Evolutionary conservation across 1,284 basidiomycete species (phyloP), one percentile per base, ranked within the genome.

Genomic region (Cystobasidiaceae sp.): DNA sequence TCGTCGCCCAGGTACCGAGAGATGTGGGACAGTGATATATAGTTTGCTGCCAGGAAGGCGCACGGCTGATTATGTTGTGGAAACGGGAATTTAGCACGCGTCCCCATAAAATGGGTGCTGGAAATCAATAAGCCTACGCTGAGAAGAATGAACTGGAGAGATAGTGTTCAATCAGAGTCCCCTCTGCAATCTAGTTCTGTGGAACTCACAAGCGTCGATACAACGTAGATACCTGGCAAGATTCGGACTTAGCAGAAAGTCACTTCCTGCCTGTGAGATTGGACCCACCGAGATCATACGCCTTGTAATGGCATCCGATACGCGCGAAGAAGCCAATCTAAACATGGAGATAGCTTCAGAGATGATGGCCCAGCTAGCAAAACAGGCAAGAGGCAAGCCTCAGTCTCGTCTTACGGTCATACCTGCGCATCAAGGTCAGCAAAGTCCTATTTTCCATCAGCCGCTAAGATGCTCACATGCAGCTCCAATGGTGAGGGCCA

Each of bases 261-360:
- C n/a, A 39, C 11, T n/a, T 39, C 11, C 8, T 37, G 33, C 13
- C 13, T 4, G 8, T n/a, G n/a, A 19, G 19, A 19, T 11, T 2
- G 32, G 25, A 37, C 1, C 3, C n/a, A 55, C 51, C 51, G 13
- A 55, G 34, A 21, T 13, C 9, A 45, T 61, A 61, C 1, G 58
- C 23, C 28, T 61, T n/a, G 37, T 61, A 61, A 41, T 61, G 58
- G 48, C 58, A 61, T 19, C 37, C 58, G 21, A 61, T 51, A 21
- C 58, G 58, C 3, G 30, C 28, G 58, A 61, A 44, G 58, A 61
- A 61, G 5, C 58, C 58, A 5, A 51, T 21, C 19, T 45, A 37
- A n/a, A 37, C 50, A 27, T 51, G n/a, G 46, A 4, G 37, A 39
- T 39, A 8, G 9, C 44, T 13, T 46, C 11, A 46, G 13, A 46